Percentiles rank a stretch among this genome's conserved stretches.
Evolutionary conservation across 2,329 filamentous ascomycete genomes (phyloP).

Genomic region (Aspergillus uvarum): DNA sequence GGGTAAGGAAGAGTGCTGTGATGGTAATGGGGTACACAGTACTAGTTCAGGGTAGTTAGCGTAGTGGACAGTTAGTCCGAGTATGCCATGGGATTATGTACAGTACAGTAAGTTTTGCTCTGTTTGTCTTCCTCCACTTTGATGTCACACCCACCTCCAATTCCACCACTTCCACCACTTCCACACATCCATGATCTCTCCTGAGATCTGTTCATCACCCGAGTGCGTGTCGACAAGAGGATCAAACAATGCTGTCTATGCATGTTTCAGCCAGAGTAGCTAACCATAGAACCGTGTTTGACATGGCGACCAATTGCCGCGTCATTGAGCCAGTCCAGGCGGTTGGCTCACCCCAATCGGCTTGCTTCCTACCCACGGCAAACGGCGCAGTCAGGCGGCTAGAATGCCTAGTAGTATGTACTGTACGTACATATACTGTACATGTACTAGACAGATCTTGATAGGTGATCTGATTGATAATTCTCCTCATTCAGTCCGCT

Average conservation of each 20-base stretch:
- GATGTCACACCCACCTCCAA: too few relatives aligned
- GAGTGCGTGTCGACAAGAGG: neutral
- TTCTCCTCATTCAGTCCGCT: neutral
- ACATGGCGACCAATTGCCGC: conserved; percentile 1
- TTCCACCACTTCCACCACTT: too few relatives aligned
- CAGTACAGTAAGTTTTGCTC: too few relatives aligned
- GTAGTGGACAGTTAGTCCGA: too few relatives aligned
- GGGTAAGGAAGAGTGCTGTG: neutral
- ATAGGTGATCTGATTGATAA: neutral
- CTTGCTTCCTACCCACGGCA: conserved; percentile 8
- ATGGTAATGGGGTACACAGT: neutral
- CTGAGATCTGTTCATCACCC: neutral
- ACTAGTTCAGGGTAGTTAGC: neutral
- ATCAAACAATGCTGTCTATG: neutral
- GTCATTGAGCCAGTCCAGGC: conserved; percentile 2
- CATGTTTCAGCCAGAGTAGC: neutral
- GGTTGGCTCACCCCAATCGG: conserved; percentile 11
- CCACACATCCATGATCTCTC: too few relatives aligned
- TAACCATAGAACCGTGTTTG: conserved; percentile 5
- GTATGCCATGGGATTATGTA: too few relatives aligned
- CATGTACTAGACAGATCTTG: neutral
- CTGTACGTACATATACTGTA: too few relatives aligned
- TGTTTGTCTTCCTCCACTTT: too few relatives aligned
- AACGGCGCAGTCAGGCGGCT: conserved; percentile 4
- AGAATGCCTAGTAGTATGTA: neutral